Evolutionary conservation across 371 early-diverging fungal genomes (phyloP).

Genomic region (Gilbertella persicaria): DNA sequence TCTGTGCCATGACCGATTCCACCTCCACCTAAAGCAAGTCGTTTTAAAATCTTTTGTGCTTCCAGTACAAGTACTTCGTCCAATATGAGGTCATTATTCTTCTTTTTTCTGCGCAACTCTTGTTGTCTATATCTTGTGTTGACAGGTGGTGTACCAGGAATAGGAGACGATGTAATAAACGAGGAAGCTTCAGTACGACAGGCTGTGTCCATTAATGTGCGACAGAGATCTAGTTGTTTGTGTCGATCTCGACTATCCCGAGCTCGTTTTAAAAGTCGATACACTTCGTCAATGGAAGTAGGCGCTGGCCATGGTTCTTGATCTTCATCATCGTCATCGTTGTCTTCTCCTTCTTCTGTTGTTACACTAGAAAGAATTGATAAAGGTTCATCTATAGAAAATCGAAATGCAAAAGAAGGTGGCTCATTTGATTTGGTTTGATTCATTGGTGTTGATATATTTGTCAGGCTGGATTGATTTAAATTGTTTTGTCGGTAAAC

Average conservation of each 20-base stretch:
- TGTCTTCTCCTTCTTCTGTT: not conserved
- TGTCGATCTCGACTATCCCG: conserved; percentile 7
- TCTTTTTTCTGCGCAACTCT: conserved; percentile 17
- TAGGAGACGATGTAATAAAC: conserved; percentile 1
- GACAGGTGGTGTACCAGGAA: conserved; percentile 14
- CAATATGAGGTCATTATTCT: conserved; percentile 17
- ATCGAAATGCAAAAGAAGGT: not conserved
- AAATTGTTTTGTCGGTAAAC: conserved; percentile 30
- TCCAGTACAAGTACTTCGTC: conserved; percentile 67
- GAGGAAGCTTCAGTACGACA: conserved; percentile 1
- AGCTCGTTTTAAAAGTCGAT: conserved; percentile 17
- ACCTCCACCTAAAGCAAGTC: conserved; percentile 56
- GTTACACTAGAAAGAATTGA: not conserved
- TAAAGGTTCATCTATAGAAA: not conserved
- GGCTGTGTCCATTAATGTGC: conserved; percentile 21
- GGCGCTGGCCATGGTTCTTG: conserved; percentile 16
- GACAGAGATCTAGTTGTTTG: conserved; percentile 21
- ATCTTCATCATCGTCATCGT: not conserved
- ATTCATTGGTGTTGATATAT: too few species aligned
- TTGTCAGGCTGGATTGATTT: conserved; percentile 13
- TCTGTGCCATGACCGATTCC: conserved; percentile 58
- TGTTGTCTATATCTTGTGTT: conserved; percentile 12
- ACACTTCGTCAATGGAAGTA: conserved; percentile 5
- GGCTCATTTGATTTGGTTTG: not conserved
- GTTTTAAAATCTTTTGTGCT: conserved; percentile 74